Percentiles rank a stretch among this genome's conserved stretches.
Conservation (phyloP, 345 rosid genomes). For the Nasturtium officinale region DNA sequence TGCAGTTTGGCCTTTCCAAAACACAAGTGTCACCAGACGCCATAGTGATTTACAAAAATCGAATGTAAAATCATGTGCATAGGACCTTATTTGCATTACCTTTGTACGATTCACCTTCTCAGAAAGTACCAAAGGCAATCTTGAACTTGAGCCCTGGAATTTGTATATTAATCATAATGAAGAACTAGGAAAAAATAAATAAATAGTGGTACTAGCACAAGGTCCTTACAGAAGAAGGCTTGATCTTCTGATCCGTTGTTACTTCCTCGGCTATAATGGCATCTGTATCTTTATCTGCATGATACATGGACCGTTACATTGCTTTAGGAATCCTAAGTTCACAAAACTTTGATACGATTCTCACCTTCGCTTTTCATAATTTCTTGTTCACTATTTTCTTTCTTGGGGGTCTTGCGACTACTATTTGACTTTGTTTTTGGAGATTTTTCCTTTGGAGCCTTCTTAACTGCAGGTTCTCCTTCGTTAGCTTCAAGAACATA, state of each 20-base stretch:
- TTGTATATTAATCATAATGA: constrained; percentile 33
- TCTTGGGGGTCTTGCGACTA: constrained; percentile 40
- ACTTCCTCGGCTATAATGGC: constrained; percentile 55
- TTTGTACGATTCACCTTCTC: constrained; percentile 88
- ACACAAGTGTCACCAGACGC: neutral
- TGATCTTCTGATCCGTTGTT: constrained; percentile 50
- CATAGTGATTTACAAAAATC: neutral
- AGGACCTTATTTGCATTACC: constrained; percentile 50
- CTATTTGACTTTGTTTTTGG: constrained; percentile 45
- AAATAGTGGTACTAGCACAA: constrained; percentile 15
- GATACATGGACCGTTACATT: constrained; percentile 11
- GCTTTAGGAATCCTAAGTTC: constrained; percentile 9
- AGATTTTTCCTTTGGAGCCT: constrained; percentile 56
- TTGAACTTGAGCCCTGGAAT: constrained; percentile 69
- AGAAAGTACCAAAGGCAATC: constrained; percentile 82
- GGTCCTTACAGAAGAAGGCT: constrained; percentile 66
- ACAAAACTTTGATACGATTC: neutral
- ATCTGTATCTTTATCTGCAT: constrained; percentile 55
- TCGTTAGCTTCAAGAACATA: constrained; percentile 31
- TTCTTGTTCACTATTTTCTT: constrained; percentile 43
- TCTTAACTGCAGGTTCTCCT: constrained; percentile 47
- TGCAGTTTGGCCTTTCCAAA: constrained; percentile 1
- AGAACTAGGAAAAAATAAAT: constrained; percentile 28
- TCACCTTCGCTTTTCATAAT: constrained; percentile 53
- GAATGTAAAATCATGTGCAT: constrained; percentile 15